These are phyloP conservation scores for Nepenthes alata DNA, from an alignment of 179 eudicot genomes.

Conservation along the genomic window DNA sequence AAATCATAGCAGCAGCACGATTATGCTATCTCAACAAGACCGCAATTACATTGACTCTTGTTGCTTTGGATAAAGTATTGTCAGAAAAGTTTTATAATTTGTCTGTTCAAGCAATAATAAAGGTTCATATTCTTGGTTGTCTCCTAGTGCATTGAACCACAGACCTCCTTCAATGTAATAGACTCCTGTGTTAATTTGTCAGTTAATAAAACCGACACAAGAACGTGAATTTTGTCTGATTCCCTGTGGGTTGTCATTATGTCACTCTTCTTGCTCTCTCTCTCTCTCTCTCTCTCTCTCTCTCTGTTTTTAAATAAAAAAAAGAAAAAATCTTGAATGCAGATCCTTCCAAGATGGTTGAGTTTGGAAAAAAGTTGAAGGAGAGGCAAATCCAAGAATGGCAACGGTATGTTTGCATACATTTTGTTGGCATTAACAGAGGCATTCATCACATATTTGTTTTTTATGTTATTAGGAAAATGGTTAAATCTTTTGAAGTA, in stretches of 20 bases:
- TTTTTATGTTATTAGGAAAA: not conserved
- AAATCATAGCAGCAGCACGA: too few relatives aligned
- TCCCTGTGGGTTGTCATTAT: not conserved
- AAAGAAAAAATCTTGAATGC: not conserved
- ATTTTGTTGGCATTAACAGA: not conserved
- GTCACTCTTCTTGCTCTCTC: not conserved
- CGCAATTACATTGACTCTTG: too few relatives aligned
- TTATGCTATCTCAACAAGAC: too few relatives aligned
- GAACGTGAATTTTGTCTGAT: not conserved
- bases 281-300: not conserved
- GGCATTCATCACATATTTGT: not conserved
- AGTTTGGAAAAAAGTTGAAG: constrained; percentile 71
- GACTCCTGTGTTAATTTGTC: not conserved
- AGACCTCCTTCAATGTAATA: too few relatives aligned
- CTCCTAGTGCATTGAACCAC: not conserved
- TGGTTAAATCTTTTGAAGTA: too few relatives aligned
- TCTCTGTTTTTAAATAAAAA: too few relatives aligned
- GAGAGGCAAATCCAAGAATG: constrained; percentile 70
- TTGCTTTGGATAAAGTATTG: too few relatives aligned
- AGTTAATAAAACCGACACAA: not conserved
- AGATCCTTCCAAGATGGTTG: constrained; percentile 48
- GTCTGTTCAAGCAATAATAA: too few relatives aligned
- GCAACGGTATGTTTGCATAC: constrained; percentile 41
- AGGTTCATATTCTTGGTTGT: too few relatives aligned
- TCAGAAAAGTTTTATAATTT: too few relatives aligned